Conservation (phyloP, 352 stramenopile genomes). For the Phytophthora chlamydospora region DNA sequence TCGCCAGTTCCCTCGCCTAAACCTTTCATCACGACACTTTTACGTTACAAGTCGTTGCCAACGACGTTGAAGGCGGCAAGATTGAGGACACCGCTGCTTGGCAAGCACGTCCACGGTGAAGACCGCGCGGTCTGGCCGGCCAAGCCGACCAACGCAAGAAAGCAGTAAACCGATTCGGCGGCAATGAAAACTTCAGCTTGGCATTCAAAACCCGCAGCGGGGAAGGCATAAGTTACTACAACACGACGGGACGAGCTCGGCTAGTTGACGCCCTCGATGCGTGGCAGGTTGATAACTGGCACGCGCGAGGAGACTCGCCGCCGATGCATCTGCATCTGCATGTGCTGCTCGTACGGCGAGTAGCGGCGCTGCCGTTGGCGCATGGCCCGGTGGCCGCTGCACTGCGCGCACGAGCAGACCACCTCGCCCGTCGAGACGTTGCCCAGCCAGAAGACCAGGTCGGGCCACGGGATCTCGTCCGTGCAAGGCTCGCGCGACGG, state of each 20-base stretch:
- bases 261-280: slow-evolving; percentile 72
- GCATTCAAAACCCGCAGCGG: slow-evolving; percentile 9
- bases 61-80: slow-evolving; percentile 12
- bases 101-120: too few species aligned
- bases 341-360: slow-evolving; percentile 44
- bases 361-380: slow-evolving; percentile 26
- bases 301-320: slow-evolving; percentile 60
- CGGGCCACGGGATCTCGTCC: slow-evolving; percentile 57
- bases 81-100: too few species aligned
- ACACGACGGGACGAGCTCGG: slow-evolving; percentile 14
- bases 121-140: neutral
- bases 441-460: slow-evolving; percentile 68
- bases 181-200: neutral
- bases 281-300: slow-evolving; percentile 57
- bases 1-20: slow-evolving; percentile 23
- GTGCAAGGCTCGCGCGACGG: slow-evolving; percentile 57
- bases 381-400: slow-evolving; percentile 21
- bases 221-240: slow-evolving; percentile 16
- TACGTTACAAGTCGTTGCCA: slow-evolving; percentile 7
- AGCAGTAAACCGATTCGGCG: slow-evolving; percentile 3
- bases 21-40: slow-evolving; percentile 18
- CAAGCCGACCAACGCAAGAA: neutral
- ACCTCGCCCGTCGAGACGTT: slow-evolving; percentile 55
- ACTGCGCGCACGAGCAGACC: slow-evolving; percentile 48
- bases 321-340: slow-evolving; percentile 19